Evolutionary conservation across 192 early-diverging fungal genomes (phyloP), one percentile per base, ranked within the genome.

Genomic region (Backusella mclennaniae): DNA sequence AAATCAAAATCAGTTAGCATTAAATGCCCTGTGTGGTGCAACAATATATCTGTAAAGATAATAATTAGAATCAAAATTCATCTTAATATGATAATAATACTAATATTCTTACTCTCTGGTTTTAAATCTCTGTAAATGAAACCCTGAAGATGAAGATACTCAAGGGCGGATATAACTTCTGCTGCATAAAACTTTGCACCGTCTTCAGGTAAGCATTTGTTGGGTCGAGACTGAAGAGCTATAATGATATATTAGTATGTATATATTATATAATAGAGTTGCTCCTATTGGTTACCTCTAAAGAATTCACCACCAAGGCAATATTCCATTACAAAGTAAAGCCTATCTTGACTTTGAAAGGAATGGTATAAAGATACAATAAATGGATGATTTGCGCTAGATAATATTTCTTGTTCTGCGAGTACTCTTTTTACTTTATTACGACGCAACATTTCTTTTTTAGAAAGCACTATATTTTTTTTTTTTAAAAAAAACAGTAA

Each of bases 1-100:
- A 99, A 88, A 84, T 98, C 98, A 87, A 99, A 99, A 83, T 99
- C 98, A 11, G 95, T 94, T 73, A 99, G 87, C 96, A 97, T 98
- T 76, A 99, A 96, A 84, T 99, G 98, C 15, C 98, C 98, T 33
- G 90, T 96, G 56, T 94, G 90, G 78, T 97, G 96, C 69, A 99
- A 83, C 41, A 99, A 86, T 74, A 97, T 98, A 75, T 95, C 84
- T 86, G 71, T 21, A 53, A 71, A 9, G 19, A 31, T 49, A 52
- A 21, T 1, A 21, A 21, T 38, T 36, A 38, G 15, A 21, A 21
- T 15, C 6, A 26, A 67, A 6, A 15, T 23, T 23, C 33, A 41
- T 21, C n/a, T 35, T 21, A 35, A 39, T 14, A 38, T n/a, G n/a
- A 6, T 23, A 33, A 31, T 46, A 21, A 31, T 36, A 26, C 38